Percentiles rank a stretch among this genome's conserved stretches.
phyloP scores from a whole-genome alignment of 495 filamentous ascomycete species.

The Articulospora tetracladia region DNA sequence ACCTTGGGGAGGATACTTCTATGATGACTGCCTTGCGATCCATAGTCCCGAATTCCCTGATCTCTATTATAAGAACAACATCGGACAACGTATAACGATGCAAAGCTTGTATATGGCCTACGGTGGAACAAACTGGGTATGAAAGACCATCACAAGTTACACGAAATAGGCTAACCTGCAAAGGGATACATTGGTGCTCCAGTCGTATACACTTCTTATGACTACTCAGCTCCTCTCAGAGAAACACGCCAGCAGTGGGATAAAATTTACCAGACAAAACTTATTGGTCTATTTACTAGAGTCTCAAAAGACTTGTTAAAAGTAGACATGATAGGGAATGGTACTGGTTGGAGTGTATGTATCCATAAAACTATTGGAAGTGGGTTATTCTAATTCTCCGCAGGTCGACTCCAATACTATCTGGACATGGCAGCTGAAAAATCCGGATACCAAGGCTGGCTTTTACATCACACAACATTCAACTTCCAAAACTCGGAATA shows the following conservation, averaged over 20 bases:
- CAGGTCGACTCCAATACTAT: conserved; percentile 28
- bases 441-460: conserved; percentile 49
- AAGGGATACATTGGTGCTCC: conserved; percentile 43
- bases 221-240: conserved; percentile 36
- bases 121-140: conserved; percentile 58
- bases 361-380: too few relatives aligned
- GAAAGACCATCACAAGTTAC: too few relatives aligned
- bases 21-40: conserved; percentile 41
- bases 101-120: conserved; percentile 53
- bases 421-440: conserved; percentile 50
- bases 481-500: conserved; percentile 29
- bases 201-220: conserved; percentile 48
- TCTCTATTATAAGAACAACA: conserved; percentile 55
- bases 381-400: background rate
- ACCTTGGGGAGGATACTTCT: conserved; percentile 50
- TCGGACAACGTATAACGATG: conserved; percentile 44
- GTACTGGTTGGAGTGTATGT: conserved; percentile 46
- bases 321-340: conserved; percentile 53
- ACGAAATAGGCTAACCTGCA: too few relatives aligned
- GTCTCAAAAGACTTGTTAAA: conserved; percentile 49
- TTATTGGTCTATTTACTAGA: conserved; percentile 50
- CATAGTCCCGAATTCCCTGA: conserved; percentile 47
- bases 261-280: conserved; percentile 47
- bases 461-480: conserved; percentile 45
- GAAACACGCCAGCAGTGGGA: conserved; percentile 30